Conservation (phyloP, 306 rosid species). For the Oxytropis ochrocephala region DNA sequence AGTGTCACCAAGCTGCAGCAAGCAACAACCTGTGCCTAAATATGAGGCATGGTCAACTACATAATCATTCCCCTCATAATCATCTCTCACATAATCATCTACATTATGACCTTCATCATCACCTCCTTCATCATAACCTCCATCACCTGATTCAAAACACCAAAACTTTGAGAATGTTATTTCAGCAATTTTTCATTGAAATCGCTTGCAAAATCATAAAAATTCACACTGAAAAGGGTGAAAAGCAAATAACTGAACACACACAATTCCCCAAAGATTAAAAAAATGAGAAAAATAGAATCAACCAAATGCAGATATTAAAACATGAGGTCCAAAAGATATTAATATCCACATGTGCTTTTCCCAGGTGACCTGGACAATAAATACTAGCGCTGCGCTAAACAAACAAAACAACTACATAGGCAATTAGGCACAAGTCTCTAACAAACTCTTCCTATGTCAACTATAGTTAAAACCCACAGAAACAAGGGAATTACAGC, state of each 20-base stretch:
- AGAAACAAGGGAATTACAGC: conserved; percentile 11
- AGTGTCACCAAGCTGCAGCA: too few species aligned
- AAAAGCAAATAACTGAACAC: neutral
- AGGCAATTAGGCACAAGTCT: neutral
- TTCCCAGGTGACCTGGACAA: neutral
- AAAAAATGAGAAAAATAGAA: neutral
- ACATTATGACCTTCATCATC: too few species aligned
- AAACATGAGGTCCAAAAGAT: neutral
- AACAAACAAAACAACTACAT: conserved; percentile 7
- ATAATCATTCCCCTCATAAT: too few species aligned
- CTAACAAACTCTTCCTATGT: neutral
- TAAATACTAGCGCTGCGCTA: neutral
- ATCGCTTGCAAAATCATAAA: too few species aligned
- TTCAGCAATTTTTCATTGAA: too few species aligned
- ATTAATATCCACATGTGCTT: neutral
- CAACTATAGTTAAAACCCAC: neutral
- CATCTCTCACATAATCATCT: too few species aligned
- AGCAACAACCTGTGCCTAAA: too few species aligned
- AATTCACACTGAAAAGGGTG: neutral
- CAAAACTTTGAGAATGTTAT: too few species aligned
- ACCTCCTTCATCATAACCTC: too few species aligned
- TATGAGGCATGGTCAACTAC: conserved; percentile 76
- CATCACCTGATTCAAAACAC: conserved; percentile 46
- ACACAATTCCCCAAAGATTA: neutral
- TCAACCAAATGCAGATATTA: neutral